These are phyloP conservation scores for Pleurotus giganteus DNA, from an alignment of 768 basidiomycete species.

Conservation along the genomic window DNA sequence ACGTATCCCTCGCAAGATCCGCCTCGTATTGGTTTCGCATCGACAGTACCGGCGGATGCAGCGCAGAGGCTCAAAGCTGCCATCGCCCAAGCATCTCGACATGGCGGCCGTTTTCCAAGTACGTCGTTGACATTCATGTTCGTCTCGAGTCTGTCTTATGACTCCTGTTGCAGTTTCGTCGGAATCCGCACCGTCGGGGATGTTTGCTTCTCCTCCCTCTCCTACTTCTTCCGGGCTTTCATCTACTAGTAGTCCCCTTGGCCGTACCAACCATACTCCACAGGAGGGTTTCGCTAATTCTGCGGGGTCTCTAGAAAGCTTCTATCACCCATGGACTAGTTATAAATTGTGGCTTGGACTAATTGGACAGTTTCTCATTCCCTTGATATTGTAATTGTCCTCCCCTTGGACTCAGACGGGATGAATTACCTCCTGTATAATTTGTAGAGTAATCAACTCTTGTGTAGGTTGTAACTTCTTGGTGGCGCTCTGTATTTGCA, in stretches of 20 bases:
- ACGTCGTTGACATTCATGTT: neutral
- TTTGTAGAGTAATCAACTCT: no score
- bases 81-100: slow-evolving; percentile 25
- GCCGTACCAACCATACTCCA: neutral
- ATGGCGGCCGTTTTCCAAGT: slow-evolving; percentile 30
- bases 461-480: no score
- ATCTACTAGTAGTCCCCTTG: neutral
- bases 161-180: neutral
- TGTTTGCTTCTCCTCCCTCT: neutral
- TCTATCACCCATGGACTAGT: neutral
- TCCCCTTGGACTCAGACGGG: no score
- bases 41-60: slow-evolving; percentile 64
- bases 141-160: neutral
- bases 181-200: slow-evolving; percentile 1
- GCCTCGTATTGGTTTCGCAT: slow-evolving; percentile 68
- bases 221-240: neutral
- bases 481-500: no score
- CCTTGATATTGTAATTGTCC: neutral
- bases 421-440: no score
- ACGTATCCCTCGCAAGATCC: slow-evolving; percentile 65
- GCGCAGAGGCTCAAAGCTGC: slow-evolving; percentile 33
- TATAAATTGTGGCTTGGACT: neutral
- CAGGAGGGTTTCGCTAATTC: neutral
- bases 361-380: neutral
- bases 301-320: neutral